Evolutionary conservation across 495 filamentous ascomycete species (phyloP), one percentile per base, ranked within the genome.

Genomic region (Aspergillus mulundensis): DNA sequence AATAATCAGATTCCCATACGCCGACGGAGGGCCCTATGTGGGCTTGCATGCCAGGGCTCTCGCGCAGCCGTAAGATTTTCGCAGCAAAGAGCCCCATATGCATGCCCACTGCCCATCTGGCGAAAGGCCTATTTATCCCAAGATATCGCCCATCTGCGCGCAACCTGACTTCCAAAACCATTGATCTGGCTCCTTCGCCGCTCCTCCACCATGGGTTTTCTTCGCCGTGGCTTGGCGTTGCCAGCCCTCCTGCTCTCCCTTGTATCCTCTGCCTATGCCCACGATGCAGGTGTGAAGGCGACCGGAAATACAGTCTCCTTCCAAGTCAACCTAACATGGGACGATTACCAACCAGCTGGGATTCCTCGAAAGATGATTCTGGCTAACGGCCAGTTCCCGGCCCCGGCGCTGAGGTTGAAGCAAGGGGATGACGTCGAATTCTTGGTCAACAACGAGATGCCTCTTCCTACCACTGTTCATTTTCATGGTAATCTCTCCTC

Each of bases 361-460:
- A 54, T 57, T 11, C 16, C 52, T 36, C 61, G 77, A 49, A 61
- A 78, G 32, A 68, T 81, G 20, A 72, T 84, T 11, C 72, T 84
- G 8, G 75, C 78, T 45, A 86, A 85, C 64, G 80, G 77, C 6
- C 77, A 81, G 16, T 81, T 76, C 44, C 83, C 83, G 0, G 81
- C 77, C 0, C 82, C 81, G 0, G 42, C 74, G 70, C 82, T 57
- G 73, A 75, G 57, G 65, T 77, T 21, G 74, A 79, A 60, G 74
- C 59, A 83, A 71, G 82, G 81, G 10, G 81, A 85, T 61, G 70
- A 71, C 47, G 79, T 84, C 46, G 74, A 84, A 46, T 77, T 85
- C 16, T 70, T 74, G 5, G 79, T 84, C n/a, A 66, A 73, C 55
- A 85, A 83, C 68, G 60, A 72, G 1, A 58, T 78, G 38, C 80